Percentiles rank a stretch among this genome's conserved stretches.
phyloP scores from a whole-genome alignment of 805 yeast genomes.

The Teunomyces gatunensis region DNA sequence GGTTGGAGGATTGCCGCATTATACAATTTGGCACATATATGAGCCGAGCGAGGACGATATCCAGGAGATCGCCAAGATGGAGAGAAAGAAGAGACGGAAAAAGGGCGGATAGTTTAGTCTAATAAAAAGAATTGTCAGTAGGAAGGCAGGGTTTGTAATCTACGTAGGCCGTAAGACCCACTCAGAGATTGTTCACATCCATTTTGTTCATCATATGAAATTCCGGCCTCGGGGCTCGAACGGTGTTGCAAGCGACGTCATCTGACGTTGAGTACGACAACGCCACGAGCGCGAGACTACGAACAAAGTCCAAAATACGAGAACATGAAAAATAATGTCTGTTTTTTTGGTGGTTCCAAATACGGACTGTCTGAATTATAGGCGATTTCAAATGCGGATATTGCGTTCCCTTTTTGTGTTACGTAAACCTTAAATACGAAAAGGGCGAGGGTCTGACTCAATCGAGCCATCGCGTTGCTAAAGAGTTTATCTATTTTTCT shows the following conservation, averaged over 20 bases:
- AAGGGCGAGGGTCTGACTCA: too few species aligned
- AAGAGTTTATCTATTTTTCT: too few species aligned
- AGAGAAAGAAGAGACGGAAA: slow-evolving; percentile 53
- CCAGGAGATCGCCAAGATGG: slow-evolving; percentile 63
- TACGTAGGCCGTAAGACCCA: slow-evolving; percentile 37
- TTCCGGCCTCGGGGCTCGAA: slow-evolving; percentile 21
- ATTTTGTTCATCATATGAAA: slow-evolving; percentile 40
- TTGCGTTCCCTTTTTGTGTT: too few species aligned
- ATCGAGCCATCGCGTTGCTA: too few species aligned
- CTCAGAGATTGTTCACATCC: slow-evolving; percentile 55
- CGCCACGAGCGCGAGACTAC: not conserved
- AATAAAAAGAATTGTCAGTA: slow-evolving; percentile 35
- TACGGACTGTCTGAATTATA: too few species aligned
- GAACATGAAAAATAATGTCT: too few species aligned
- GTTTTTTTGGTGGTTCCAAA: too few species aligned
- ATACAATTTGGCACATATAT: slow-evolving; percentile 92
- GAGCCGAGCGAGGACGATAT: slow-evolving; percentile 87
- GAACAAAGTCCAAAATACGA: not conserved
- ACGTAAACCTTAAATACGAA: too few species aligned
- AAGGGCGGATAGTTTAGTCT: not conserved
- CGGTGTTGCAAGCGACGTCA: slow-evolving; percentile 11
- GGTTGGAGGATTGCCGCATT: slow-evolving; percentile 88
- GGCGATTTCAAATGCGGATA: too few species aligned
- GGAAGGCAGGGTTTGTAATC: slow-evolving; percentile 53
- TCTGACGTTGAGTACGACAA: slow-evolving; percentile 1